A percentile compares a stretch with the other conserved stretches of the same genome.
phyloP scores from a whole-genome alignment of 306 rosid genomes.

The Casuarina glauca region DNA sequence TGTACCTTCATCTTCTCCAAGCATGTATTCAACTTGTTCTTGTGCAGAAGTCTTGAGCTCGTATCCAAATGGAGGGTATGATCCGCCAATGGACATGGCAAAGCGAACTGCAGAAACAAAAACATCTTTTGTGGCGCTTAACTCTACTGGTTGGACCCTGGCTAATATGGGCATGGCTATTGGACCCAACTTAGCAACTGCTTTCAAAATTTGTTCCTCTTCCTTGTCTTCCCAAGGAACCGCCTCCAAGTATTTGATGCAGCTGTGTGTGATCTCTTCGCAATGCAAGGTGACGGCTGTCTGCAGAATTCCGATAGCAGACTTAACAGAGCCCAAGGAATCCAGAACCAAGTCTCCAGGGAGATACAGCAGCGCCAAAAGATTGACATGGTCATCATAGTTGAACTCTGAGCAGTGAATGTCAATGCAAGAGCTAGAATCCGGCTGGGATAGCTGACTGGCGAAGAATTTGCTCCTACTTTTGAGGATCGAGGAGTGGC shows the following conservation, averaged over 20 bases:
- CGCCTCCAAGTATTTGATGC: constrained; percentile 39
- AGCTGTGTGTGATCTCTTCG: constrained; percentile 32
- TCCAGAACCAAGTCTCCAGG: constrained; percentile 27
- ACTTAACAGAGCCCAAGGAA: constrained; percentile 30
- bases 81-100: constrained; percentile 68
- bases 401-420: constrained; percentile 32
- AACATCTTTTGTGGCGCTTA: constrained; percentile 62
- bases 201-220: constrained; percentile 38
- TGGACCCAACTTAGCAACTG: constrained; percentile 30
- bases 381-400: constrained; percentile 35
- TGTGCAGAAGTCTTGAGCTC: constrained; percentile 86
- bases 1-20: constrained; percentile 63
- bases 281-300: constrained; percentile 28
- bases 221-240: constrained; percentile 42
- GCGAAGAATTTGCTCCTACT: constrained; percentile 36
- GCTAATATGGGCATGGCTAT: constrained; percentile 40
- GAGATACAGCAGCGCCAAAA: constrained; percentile 32
- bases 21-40: constrained; percentile 94
- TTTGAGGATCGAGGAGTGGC: constrained; percentile 32
- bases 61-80: constrained; percentile 73
- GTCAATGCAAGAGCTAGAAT: constrained; percentile 24
- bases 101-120: constrained; percentile 81
- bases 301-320: constrained; percentile 31
- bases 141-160: constrained; percentile 43
- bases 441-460: constrained; percentile 19